Evolutionary conservation across 2,329 filamentous ascomycete genomes (phyloP).

Genomic region (Claviceps digitariae): DNA sequence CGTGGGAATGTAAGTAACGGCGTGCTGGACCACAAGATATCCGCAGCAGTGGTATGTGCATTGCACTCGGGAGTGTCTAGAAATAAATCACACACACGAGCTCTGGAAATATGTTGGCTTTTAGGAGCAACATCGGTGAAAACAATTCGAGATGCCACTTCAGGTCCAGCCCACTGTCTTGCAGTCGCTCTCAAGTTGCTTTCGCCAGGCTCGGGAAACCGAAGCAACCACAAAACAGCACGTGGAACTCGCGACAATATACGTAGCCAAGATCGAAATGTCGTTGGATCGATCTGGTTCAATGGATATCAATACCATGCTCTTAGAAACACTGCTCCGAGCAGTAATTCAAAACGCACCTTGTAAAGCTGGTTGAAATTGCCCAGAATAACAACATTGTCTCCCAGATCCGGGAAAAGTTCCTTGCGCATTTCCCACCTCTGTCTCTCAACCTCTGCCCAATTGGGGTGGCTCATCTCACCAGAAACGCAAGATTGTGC

Average conservation of each 20-base stretch:
- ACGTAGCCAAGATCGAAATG: slow-evolving; percentile 88
- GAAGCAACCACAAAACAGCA: slow-evolving; percentile 86
- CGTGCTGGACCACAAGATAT: slow-evolving; percentile 92
- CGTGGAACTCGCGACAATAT: slow-evolving; percentile 78
- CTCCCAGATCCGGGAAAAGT: slow-evolving; percentile 68
- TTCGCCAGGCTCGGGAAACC: slow-evolving; percentile 89
- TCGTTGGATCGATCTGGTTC: slow-evolving; percentile 81
- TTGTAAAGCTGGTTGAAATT: slow-evolving; percentile 99
- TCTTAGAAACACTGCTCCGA: neutral
- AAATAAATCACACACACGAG: slow-evolving; percentile 85
- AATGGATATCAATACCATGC: neutral
- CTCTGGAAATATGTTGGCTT: slow-evolving; percentile 81
- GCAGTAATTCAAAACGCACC: slow-evolving; percentile 34
- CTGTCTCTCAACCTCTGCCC: slow-evolving; percentile 69
- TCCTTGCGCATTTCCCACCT: slow-evolving; percentile 91
- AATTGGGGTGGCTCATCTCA: slow-evolving; percentile 54
- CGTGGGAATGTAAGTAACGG: slow-evolving; percentile 80
- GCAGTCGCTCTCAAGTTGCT: slow-evolving; percentile 72
- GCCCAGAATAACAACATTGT: slow-evolving; percentile 80
- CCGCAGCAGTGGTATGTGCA: slow-evolving; percentile 91
- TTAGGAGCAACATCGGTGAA: slow-evolving; percentile 98
- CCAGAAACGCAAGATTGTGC: slow-evolving; percentile 70
- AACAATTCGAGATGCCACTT: slow-evolving; percentile 74
- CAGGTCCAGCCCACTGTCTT: slow-evolving; percentile 65
- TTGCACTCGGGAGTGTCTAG: slow-evolving; percentile 97